Base-by-base conservation (phyloP, 169 alveolate genomes). In the Perkinsus marinus region DNA sequence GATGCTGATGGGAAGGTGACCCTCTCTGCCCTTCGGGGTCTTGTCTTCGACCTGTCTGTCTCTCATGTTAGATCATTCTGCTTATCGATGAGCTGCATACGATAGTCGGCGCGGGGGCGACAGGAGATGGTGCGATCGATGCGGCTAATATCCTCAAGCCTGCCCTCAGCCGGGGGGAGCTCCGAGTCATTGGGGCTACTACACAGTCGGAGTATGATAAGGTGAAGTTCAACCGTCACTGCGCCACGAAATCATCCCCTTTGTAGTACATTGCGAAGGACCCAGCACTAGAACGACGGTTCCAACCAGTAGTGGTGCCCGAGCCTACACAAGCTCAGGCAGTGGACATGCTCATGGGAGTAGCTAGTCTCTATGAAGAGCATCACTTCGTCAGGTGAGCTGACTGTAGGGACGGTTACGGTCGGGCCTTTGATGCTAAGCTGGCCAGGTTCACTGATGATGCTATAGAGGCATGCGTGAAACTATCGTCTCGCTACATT, bases 61-160 rank as follows among this genome's bases (percentile, higher is more conserved):
- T n/a, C n/a, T n/a, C n/a, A n/a, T n/a, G n/a, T n/a, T n/a, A 57
- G 79, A 57, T 57, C 5, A 57, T 57, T 47, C 96, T 97, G 95
- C 96, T 97, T 91, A 96, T 97, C 38, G 98, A 97, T 89, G 98
- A 97, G 91, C 95, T 96, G 5, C 98, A 97, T 94, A 93, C 97
- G 22, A 95, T 97, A 91, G 96, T 97, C 39, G 98, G 98, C 30
- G 98, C 98, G 2, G 98, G 98, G 2, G 96, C 96, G n/a, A 89
- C 91, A 34, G 89, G 91, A 0, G 97, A 96, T 39, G 98, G 98
- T 34, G 95, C 98, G 37, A 92, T 96, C 46, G 98, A 97, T 91
- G 98, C 98, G 19, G 97, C 98, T 38, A 96, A 97, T 92, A 91
- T 97, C 91, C 93, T 97, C 92, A 97, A 97, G 93, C 98, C 98